A percentile compares a stretch with the other conserved stretches of the same genome.
Conservation (phyloP, 2,329 filamentous ascomycete species). For the Malbranchea zuffiana region DNA sequence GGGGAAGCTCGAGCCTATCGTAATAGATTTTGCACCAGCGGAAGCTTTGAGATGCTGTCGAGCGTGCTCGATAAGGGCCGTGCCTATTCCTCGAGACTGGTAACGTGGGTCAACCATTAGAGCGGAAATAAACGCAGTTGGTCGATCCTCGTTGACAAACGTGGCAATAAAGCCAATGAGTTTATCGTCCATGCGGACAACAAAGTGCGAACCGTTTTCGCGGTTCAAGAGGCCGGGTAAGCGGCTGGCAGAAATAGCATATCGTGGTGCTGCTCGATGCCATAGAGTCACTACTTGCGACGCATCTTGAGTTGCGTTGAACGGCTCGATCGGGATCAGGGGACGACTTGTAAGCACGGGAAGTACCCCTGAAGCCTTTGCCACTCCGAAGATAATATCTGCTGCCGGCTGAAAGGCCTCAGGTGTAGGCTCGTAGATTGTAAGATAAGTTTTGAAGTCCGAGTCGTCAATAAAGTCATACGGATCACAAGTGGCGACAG, state of each 20-base stretch:
- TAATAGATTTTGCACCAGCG: conserved; percentile 12
- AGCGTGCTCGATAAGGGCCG: conserved; percentile 11
- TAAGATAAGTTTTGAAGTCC: conserved; percentile 32
- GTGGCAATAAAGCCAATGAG: conserved; percentile 14
- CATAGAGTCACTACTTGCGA: conserved; percentile 8
- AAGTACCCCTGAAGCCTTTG: conserved; percentile 23
- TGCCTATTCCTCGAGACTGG: conserved; percentile 20
- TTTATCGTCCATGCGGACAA: neutral
- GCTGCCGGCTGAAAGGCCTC: conserved; percentile 33
- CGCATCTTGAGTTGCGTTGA: conserved; percentile 9
- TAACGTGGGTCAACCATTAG: conserved; percentile 18
- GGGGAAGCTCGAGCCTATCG: conserved; percentile 29
- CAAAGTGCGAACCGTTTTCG: conserved; percentile 12
- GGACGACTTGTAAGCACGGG: conserved; percentile 24
- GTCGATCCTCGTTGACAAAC: conserved; percentile 12
- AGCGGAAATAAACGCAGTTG: conserved; percentile 13
- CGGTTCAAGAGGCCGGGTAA: conserved; percentile 10
- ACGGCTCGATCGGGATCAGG: conserved; percentile 10
- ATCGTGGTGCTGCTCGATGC: conserved; percentile 12
- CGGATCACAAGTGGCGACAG: conserved; percentile 34
- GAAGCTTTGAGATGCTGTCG: conserved; percentile 7
- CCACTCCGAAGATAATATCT: conserved; percentile 30
- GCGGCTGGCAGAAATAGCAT: conserved; percentile 8
- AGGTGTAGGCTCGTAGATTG: conserved; percentile 36
- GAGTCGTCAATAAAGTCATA: conserved; percentile 35